Base-by-base conservation (phyloP, 2,329 filamentous ascomycete genomes). In the Botrytis sinoallii region DNA sequence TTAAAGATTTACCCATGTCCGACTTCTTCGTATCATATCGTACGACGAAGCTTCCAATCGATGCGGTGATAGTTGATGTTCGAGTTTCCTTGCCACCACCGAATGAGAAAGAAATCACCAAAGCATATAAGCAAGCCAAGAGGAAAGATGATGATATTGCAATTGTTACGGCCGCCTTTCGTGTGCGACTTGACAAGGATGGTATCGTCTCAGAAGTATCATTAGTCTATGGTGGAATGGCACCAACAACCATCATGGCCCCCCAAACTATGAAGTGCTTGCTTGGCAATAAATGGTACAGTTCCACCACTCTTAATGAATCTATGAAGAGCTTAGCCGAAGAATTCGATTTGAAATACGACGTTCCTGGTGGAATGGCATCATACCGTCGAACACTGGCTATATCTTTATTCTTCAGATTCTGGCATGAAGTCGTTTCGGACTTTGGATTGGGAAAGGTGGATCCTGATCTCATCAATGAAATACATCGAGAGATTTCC, bases 91-190 rank as follows among this genome's bases (percentile, higher is more conserved):
- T 92, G 4, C 91, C 92, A 0, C 85, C 86, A 35, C n/a, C 67
- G 3, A 86, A 90, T 67, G 91, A 90, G 78, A 90, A 91, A 6
- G 95, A 97, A 80, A 93, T 91, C 80, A 92, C 97, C 81, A 89
- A 93, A 66, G 91, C 95, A 1, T 98, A 97, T 83, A 98, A 98
- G 83, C 95, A 98, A 82, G 90, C 95, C 0, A 98, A 98, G 85
- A 86, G 95, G 77, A 98, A 98, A 81, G 95, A 98, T 78, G 95
- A 98, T 79, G 95, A 98, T 80, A 98, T 98, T 80, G 95, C 95
- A 4, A 98, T 98, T 78, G 95, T 98, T 35, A 98, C 96, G 46
- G 90, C 92, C 42, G 94, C 94, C 0, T 84, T 98, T 72, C 89
- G 93, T 55, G 87, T 98, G 8, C 88, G 88, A 12, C 83, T 98